Base-by-base conservation (phyloP, 192 early-diverging fungal genomes). In the Spizellomyces sp. region DNA sequence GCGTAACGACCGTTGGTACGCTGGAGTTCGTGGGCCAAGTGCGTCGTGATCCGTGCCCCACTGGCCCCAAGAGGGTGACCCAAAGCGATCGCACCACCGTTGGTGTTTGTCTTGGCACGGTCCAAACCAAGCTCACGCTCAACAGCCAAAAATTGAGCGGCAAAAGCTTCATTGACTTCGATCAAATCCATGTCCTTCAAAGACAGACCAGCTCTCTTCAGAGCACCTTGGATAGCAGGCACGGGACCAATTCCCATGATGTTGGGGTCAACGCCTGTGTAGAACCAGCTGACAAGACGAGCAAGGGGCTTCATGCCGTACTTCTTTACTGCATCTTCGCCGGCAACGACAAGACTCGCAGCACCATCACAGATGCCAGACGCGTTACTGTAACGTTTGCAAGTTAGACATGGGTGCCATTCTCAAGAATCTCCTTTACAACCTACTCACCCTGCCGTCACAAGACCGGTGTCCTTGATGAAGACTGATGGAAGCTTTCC, bases 121-220 rank as follows among this genome's bases (percentile, higher is more conserved):
- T 95, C 90, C 36, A 96, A 77, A 9, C 92, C 92, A 21, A 99
- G 83, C 65, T 93, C 95, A 85, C 92, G 93, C 70, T 90, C 90
- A 21, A 94, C 93, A 15, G 95, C 89, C 58, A 98, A 77, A 75
- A 91, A 92, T 77, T 97, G 95, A 15, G 90, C 90, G 52, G 94
- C 93, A 81, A 99, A 99, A n/a, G 97, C 97, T 83, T 99, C 97
- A 80, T 99, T 99, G 78, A 99, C 91, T 80, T 99, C 97, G 62
- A 96, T 80, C 14, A 96, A 74, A 62, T 90, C 90, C 87, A 99
- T 96, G 74, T 98, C 91, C 58, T 86, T 86, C 56, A 98, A 74
- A 12, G 77, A 67, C 60, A 96, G 78, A 15, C 88, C 88, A 52
- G 95, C 92, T 74, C 87, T 86, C 70, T 89, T 90, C 67, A 99